Percentiles rank a stretch among this genome's conserved stretches.
phyloP scores from a whole-genome alignment of 805 yeast genomes.

The Lachancea sp. region DNA sequence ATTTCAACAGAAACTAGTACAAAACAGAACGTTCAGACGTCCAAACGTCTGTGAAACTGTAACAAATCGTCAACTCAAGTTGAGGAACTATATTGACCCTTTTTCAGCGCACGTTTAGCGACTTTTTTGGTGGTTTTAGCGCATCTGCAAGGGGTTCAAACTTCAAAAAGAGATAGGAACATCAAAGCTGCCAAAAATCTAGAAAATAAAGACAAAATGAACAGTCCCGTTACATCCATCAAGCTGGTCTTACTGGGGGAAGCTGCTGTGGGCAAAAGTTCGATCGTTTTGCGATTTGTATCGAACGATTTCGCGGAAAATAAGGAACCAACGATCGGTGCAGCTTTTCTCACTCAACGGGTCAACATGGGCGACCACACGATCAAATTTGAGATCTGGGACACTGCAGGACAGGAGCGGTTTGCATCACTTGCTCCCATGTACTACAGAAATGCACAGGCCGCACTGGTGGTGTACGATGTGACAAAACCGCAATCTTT shows the following conservation, averaged over 20 bases:
- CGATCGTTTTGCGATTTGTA: slow-evolving; percentile 86
- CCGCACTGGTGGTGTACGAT: slow-evolving; percentile 93
- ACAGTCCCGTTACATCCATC: slow-evolving; percentile 39
- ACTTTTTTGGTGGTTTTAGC: background rate
- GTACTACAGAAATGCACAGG: slow-evolving; percentile 96
- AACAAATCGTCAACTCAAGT: no score
- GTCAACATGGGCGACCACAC: slow-evolving; percentile 81
- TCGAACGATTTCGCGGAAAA: slow-evolving; percentile 94
- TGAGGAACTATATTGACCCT: background rate
- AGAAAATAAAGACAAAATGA: slow-evolving; percentile 23
- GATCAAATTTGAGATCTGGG: slow-evolving; percentile 92
- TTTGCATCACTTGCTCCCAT: slow-evolving; percentile 94
- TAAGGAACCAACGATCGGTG: slow-evolving; percentile 97
- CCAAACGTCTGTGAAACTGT: no score
- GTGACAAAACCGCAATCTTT: slow-evolving; percentile 92
- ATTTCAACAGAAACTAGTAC: no score
- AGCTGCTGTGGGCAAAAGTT: slow-evolving; percentile 96
- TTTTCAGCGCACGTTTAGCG: background rate
- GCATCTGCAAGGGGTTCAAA: background rate
- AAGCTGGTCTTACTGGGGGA: slow-evolving; percentile 91
- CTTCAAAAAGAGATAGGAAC: slow-evolving; percentile 9
- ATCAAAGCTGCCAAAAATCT: background rate
- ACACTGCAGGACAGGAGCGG: slow-evolving; percentile 97
- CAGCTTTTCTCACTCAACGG: slow-evolving; percentile 92
- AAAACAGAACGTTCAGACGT: no score